These are phyloP conservation scores for Closterium sp. DNA, from an alignment of 139 green algal genomes.

Conservation along the genomic window DNA sequence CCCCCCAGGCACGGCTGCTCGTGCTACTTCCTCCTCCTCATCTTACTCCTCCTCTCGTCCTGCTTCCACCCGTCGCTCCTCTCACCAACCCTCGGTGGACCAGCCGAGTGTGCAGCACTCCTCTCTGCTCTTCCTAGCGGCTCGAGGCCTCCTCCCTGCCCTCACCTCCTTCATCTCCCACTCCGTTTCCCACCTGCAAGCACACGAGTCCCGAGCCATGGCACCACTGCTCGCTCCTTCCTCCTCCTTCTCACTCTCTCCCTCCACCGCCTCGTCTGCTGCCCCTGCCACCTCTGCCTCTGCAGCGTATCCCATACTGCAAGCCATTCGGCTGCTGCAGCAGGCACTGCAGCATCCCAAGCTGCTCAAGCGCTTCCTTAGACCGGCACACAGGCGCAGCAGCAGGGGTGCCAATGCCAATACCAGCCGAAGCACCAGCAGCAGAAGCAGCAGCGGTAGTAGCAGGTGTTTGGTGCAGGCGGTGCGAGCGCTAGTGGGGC, in stretches of 20 bases:
- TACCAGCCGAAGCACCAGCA: neutral
- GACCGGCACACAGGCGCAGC: too few species aligned
- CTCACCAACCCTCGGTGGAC: neutral
- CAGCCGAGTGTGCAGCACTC: neutral
- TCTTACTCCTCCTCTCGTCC: neutral
- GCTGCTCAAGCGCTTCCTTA: neutral
- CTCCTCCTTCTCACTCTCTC: neutral
- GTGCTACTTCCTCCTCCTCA: neutral
- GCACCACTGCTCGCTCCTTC: neutral
- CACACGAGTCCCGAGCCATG: conserved; percentile 17
- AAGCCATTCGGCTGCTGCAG: neutral
- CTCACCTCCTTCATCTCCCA: conserved; percentile 22
- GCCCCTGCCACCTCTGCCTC: neutral
- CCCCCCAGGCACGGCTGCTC: neutral
- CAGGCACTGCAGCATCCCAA: neutral
- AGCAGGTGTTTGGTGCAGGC: neutral
- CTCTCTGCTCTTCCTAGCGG: conserved; percentile 8
- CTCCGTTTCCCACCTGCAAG: conserved; percentile 29
- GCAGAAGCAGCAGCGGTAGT: neutral
- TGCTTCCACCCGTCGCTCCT: neutral
- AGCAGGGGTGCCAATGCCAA: neutral
- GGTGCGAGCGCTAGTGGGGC: conserved; percentile 19
- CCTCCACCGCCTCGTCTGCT: neutral
- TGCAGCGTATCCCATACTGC: neutral
- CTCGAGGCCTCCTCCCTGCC: neutral